Percentiles rank a stretch among this genome's conserved stretches.
Conservation (phyloP, 257 asterid genomes). For the Petrea volubilis region DNA sequence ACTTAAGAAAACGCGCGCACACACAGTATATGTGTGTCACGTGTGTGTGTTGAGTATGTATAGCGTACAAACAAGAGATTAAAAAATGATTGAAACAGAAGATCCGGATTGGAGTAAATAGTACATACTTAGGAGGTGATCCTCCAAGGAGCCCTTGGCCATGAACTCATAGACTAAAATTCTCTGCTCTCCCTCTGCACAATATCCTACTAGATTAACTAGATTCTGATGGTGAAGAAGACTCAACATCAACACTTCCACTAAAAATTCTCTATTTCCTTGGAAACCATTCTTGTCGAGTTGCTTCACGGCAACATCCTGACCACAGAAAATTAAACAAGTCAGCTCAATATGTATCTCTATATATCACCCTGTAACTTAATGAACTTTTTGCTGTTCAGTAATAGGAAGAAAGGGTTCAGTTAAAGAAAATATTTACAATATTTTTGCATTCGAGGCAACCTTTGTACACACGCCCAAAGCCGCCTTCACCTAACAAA, state of each 20-base stretch:
- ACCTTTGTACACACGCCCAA: slow-evolving; percentile 80
- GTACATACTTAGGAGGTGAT: slow-evolving; percentile 51
- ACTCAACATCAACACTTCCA: slow-evolving; percentile 55
- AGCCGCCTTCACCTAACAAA: slow-evolving; percentile 82
- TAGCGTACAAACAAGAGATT: too few relatives aligned
- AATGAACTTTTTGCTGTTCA: too few relatives aligned
- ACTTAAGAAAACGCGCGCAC: too few relatives aligned
- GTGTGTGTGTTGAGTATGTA: too few relatives aligned
- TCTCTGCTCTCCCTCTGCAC: slow-evolving; percentile 64
- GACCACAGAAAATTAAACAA: neutral
- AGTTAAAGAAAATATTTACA: slow-evolving; percentile 20
- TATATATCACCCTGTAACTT: too few relatives aligned
- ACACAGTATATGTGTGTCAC: too few relatives aligned
- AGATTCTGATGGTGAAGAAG: slow-evolving; percentile 59
- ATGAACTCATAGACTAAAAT: slow-evolving; percentile 54
- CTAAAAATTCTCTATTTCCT: slow-evolving; percentile 63
- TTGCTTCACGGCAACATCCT: slow-evolving; percentile 67
- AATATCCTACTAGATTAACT: slow-evolving; percentile 59
- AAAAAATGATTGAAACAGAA: neutral
- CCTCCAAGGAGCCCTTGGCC: slow-evolving; percentile 60
- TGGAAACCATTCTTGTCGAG: slow-evolving; percentile 64
- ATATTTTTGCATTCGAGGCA: slow-evolving; percentile 37
- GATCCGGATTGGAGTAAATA: neutral
- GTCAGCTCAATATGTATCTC: too few relatives aligned
- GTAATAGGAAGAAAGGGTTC: neutral